These are phyloP conservation scores for Bruguiera hainesii DNA, from an alignment of 441 rosid genomes.

Conservation along the genomic window DNA sequence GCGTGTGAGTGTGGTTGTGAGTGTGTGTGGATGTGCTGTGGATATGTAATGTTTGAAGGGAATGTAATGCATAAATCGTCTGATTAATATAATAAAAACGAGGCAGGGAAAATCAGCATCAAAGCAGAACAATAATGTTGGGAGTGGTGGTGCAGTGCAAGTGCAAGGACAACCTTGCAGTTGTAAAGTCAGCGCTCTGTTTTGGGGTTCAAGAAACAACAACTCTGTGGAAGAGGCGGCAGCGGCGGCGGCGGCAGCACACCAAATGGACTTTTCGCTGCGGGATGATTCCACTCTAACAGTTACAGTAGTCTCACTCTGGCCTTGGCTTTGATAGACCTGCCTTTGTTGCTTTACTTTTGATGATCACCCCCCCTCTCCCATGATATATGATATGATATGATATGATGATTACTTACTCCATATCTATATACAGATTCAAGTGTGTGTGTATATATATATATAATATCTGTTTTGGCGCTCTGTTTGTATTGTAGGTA, in stretches of 20 bases:
- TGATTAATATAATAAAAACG: neutral
- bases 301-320: slow-evolving; percentile 1
- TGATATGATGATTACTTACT: neutral
- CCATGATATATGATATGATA: neutral
- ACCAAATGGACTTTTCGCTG: slow-evolving; percentile 41
- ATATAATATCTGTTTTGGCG: neutral
- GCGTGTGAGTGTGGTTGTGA: neutral
- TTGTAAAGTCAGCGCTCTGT: slow-evolving; percentile 47
- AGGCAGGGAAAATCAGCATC: slow-evolving; percentile 40
- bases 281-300: slow-evolving; percentile 47
- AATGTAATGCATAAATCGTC: neutral
- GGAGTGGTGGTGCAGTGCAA: slow-evolving; percentile 27
- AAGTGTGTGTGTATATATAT: slow-evolving; percentile 3
- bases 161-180: too few relatives aligned
- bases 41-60: neutral
- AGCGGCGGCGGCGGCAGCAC: neutral
- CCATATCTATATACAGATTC: neutral
- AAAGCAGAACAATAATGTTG: slow-evolving; percentile 11
- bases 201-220: slow-evolving; percentile 63
- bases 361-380: neutral
- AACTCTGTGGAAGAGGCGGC: slow-evolving; percentile 33
- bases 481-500: neutral
- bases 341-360: slow-evolving; percentile 28
- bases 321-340: slow-evolving; percentile 8
- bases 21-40: neutral